Evolutionary conservation across 2,329 filamentous ascomycete species (phyloP), one percentile per base, ranked within the genome.

Genomic region (Exophiala lecanii-corni): DNA sequence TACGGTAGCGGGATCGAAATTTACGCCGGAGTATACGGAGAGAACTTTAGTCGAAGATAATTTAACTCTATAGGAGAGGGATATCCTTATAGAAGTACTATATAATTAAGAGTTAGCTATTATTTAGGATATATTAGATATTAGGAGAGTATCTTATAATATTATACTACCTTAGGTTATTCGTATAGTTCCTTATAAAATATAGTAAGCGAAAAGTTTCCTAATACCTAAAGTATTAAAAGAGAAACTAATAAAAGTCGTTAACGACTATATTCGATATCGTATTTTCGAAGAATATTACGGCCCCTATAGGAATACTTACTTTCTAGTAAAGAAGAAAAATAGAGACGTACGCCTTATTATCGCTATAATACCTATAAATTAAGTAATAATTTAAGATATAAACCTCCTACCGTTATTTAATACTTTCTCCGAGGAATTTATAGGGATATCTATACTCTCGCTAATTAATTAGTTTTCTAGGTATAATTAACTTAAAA

Each of bases 381-480:
- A 33, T 33, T 9, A 15, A 33, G 30, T 33, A 33, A 33, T 13
- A 13, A 33, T 33, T 7, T 6, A 17, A 15, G 16, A 33, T 33
- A 17, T 13, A 33, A 26, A 26, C 23, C 23, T 26, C 23, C 23
- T 12, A 7, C 23, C 12, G 12, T 26, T 12, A 12, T 26, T 26
- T 7, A 12, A 26, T 12, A 12, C 23, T 26, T 17, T 33, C 7
- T 6, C 15, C 7, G 30, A 33, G 15, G 10, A 33, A 7, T 33
- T 13, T 33, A 33, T n/a, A 33, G 16, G 12, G 7, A 33, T 33
- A 33, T 13, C 7, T n/a, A 33, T 33, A 9, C 15, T 33, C 7
- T 33, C 7, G 13, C 7, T 33, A 33, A 26, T 33, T 33, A 33
- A 33, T 33, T 33, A 33, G 30, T 33, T 17, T 33, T 33, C 15